A percentile compares a stretch with the other conserved stretches of the same genome.
These are phyloP conservation scores for Barnettozyma pratensis DNA, from an alignment of 805 yeast species.

Conservation along the genomic window DNA sequence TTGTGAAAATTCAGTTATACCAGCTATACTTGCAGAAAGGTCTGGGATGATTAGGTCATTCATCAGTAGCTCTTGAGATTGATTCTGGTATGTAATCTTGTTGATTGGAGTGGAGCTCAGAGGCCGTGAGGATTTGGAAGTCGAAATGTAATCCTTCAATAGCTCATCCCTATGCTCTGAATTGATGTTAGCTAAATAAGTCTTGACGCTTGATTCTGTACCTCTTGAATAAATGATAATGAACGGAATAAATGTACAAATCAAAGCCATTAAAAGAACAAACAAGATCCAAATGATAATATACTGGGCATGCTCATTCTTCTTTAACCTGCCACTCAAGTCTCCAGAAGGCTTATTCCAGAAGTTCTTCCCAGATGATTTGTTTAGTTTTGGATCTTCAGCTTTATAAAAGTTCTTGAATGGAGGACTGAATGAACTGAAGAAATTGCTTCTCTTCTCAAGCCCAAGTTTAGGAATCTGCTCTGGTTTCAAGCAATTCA, in stretches of 20 bases:
- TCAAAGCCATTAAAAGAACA: constrained; percentile 11
- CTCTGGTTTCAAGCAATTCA: constrained; percentile 9
- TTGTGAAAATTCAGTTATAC: constrained; percentile 25
- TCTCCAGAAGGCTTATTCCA: constrained; percentile 4
- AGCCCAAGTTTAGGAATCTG: not conserved
- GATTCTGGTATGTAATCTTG: not conserved
- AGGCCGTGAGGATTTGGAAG: not conserved
- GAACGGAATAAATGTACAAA: constrained; percentile 18
- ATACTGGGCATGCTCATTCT: constrained; percentile 2
- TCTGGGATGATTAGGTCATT: not conserved
- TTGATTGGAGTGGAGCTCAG: not conserved
- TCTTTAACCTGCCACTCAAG: not conserved
- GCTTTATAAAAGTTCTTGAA: constrained; percentile 15
- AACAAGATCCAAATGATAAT: constrained; percentile 19
- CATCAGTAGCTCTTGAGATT: no score
- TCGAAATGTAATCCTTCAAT: constrained; percentile 8
- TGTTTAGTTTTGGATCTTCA: constrained; percentile 13
- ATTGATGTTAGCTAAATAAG: constrained; percentile 26
- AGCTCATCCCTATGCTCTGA: constrained; percentile 22
- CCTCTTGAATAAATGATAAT: constrained; percentile 29
- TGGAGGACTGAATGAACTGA: constrained; percentile 3
- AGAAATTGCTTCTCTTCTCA: not conserved
- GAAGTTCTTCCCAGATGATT: constrained; percentile 4
- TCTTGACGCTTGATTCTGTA: constrained; percentile 23
- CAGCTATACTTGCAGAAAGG: constrained; percentile 16